Base-by-base conservation (phyloP, 371 early-diverging fungal genomes). In the Mucor irregularis region DNA sequence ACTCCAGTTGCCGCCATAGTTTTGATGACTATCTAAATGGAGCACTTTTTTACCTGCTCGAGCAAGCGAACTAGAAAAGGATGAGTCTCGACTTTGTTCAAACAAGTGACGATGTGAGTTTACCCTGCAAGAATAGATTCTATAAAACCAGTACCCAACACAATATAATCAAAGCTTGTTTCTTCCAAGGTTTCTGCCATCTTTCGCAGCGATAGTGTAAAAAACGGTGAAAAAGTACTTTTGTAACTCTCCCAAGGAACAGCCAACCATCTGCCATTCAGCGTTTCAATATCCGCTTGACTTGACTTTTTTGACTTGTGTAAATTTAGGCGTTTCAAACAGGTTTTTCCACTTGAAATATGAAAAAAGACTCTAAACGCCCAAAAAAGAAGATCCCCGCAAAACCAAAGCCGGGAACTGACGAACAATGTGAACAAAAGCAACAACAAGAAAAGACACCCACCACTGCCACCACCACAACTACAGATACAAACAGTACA, bases 61-160 rank as follows among this genome's bases (percentile, higher is more conserved):
- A 13, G 95, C 82, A 29, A 94, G 80, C 5, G 93, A 85, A 11
- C 90, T 90, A 50, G 44, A n/a, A 11, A 17, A 7, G 19, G 35
- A 9, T 34, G 35, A n/a, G 5, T 29, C 14, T 45, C 17, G 2
- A n/a, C 8, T 44, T 28, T 31, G n/a, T 21, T n/a, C n/a, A 3
- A 21, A 35, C 3, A 39, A 10, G 16, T 22, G 29, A n/a, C 19
- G 24, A 31, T 11, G 29, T 31, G 19, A 22, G n/a, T n/a, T 61
- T 82, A 87, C 86, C 88, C 92, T 17, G 95, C 92, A 5, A 95
- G 56, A 19, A 95, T 88, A 34, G 95, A 87, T 62, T 98, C 94
- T 29, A 85, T 71, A 14, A 95, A 73, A 2, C 97, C 97, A 0
- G 99, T 97, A 25, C 99, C 99, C 6, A 95, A 74, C 13, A 94